Conservation (phyloP, 2,329 filamentous ascomycete genomes). For the Beauveria australis region DNA sequence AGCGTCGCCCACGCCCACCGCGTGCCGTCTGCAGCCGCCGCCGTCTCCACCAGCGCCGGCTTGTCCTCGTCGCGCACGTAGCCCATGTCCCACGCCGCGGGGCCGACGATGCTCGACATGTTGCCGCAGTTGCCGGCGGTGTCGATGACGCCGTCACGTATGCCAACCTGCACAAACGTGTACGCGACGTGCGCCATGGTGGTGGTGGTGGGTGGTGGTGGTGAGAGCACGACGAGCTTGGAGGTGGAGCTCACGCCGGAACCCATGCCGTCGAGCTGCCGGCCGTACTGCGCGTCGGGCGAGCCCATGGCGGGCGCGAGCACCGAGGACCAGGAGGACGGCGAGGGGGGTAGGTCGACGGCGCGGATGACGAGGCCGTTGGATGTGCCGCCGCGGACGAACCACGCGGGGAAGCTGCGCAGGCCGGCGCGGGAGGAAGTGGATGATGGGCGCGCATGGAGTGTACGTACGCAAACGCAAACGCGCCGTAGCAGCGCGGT, state of each 20-base stretch:
- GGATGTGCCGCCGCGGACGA: constrained; percentile 58
- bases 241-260: constrained; percentile 61
- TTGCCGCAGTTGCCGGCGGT: constrained; percentile 69
- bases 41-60: constrained; percentile 10
- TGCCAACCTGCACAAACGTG: constrained; percentile 62
- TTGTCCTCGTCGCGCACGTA: constrained; percentile 16
- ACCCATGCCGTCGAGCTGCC: constrained; percentile 66
- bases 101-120: constrained; percentile 60
- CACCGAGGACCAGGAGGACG: constrained; percentile 35
- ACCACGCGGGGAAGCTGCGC: constrained; percentile 30
- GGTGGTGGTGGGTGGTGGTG: neutral
- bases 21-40: constrained; percentile 19
- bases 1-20: constrained; percentile 38
- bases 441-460: neutral
- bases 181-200: constrained; percentile 49
- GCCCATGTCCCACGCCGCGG: constrained; percentile 30
- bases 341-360: constrained; percentile 27
- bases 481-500: neutral
- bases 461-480: neutral
- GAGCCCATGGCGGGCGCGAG: constrained; percentile 55
- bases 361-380: constrained; percentile 49
- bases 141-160: constrained; percentile 53
- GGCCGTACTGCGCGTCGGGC: constrained; percentile 53
- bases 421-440: neutral
- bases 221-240: constrained; percentile 59